Conservation (phyloP, 2,329 filamentous ascomycete species). For the Trichoderma koningiopsis region DNA sequence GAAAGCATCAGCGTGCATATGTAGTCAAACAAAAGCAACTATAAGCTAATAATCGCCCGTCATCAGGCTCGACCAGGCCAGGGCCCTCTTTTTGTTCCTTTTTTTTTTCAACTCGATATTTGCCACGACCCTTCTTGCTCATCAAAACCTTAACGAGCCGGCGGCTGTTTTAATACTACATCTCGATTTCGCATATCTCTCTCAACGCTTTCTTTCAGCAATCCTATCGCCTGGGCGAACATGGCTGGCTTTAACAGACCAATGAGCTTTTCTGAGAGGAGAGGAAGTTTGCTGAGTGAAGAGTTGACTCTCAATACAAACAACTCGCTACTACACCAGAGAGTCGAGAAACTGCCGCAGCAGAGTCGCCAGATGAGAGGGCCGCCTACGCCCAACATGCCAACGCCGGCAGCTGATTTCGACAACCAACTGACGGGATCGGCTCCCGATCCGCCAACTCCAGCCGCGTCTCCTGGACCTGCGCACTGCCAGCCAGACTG, state of each 20-base stretch:
- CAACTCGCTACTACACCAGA: slow-evolving; percentile 47
- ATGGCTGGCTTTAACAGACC: slow-evolving; percentile 49
- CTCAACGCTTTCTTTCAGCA: neutral
- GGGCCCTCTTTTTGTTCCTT: neutral
- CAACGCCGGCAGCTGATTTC: slow-evolving; percentile 63
- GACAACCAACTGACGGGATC: slow-evolving; percentile 63
- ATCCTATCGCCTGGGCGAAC: slow-evolving; percentile 22
- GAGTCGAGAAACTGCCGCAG: slow-evolving; percentile 54
- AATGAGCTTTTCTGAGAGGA: slow-evolving; percentile 62
- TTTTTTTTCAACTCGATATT: neutral
- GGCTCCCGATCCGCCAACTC: slow-evolving; percentile 66
- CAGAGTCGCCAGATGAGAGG: slow-evolving; percentile 51
- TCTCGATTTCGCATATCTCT: neutral
- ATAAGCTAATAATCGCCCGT: slow-evolving; percentile 12
- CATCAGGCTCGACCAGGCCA: slow-evolving; percentile 16
- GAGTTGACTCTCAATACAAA: slow-evolving; percentile 58
- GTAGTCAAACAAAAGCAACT: neutral
- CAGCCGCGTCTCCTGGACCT: slow-evolving; percentile 65
- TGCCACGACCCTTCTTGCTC: neutral
- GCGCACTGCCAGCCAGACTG: slow-evolving; percentile 67
- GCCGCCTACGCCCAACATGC: slow-evolving; percentile 68
- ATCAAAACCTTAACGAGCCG: neutral
- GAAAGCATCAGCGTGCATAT: neutral
- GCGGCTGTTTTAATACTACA: neutral
- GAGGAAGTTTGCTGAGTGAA: slow-evolving; percentile 60